A percentile compares a stretch with the other conserved stretches of the same genome.
These are phyloP conservation scores for Chaetoceros muelleri DNA, from an alignment of 108 stramenopile species.

Conservation along the genomic window DNA sequence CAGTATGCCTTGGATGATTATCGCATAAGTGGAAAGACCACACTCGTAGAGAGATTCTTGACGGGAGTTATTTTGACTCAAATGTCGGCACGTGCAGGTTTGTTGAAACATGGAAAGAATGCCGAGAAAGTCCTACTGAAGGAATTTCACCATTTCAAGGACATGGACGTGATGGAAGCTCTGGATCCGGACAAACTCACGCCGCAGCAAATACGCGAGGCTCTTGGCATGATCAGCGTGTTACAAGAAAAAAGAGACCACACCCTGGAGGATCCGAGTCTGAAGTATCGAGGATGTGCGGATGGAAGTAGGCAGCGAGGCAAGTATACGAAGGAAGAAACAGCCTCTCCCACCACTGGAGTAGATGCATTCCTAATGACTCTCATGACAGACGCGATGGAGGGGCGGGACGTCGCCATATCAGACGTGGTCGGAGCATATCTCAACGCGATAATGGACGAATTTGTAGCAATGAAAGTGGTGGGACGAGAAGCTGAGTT, in stretches of 20 bases:
- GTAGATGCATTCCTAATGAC: conserved; percentile 11
- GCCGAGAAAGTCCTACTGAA: conserved; percentile 1
- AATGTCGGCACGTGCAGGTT: conserved; percentile 3
- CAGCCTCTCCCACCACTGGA: conserved; percentile 14
- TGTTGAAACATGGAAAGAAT: conserved; percentile 5
- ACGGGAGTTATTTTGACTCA: conserved; percentile 8
- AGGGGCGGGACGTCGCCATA: background rate
- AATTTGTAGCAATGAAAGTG: conserved; percentile 10
- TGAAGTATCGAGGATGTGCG: conserved; percentile 32
- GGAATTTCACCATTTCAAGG: too few relatives aligned
- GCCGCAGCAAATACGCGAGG: conserved; percentile 33
- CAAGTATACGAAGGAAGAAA: too few relatives aligned
- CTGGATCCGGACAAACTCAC: background rate
- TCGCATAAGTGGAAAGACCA: too few relatives aligned
- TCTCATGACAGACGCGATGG: too few relatives aligned
- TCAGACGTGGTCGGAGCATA: too few relatives aligned
- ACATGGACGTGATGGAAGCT: too few relatives aligned
- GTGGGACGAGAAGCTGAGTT: background rate
- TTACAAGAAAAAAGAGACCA: conserved; percentile 28
- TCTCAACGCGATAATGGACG: conserved; percentile 18
- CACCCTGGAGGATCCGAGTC: too few relatives aligned
- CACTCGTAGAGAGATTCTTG: too few relatives aligned
- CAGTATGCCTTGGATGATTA: too few relatives aligned
- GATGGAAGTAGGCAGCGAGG: conserved; percentile 4
- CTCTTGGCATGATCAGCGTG: too few relatives aligned